Evolutionary conservation across 148 eudicot species (phyloP), one percentile per base, ranked within the genome.

Genomic region (Bassia scoparia): DNA sequence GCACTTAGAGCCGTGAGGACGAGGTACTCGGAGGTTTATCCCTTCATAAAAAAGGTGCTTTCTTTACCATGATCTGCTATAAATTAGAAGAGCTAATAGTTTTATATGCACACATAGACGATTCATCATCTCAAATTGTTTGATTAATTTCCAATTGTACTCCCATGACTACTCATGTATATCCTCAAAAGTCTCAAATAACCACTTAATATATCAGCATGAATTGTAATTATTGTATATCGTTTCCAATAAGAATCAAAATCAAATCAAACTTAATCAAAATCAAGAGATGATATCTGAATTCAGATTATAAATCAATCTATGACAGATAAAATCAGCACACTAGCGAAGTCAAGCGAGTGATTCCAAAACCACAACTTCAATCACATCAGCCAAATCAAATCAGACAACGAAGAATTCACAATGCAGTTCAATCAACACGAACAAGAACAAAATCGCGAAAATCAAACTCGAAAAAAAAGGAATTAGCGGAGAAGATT

Each of bases 381-480:
- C 20, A 27, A 44, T 21, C 17, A 43, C 18, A 31, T 23, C 53
- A 73, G 49, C 18, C 35, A 11, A 31, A 75, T 10, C 27, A 41
- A 71, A 71, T 56, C 74, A 71, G 35, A 0, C 61, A 33, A 67
- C 54, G n/a, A 54, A 27, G n/a, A 54, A 27, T 17, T 18, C 55
- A 29, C 27, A 55, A 68, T 26, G 34, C 20, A 64, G 5, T 50
- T 8, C 63, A 69, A 37, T 30, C 1, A 21, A 23, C 68, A 29
- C 29, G 18, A 1, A 10, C 38, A 4, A 24, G 33, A 58, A 48
- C 53, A 3, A 1, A 33, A 62, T 24, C 26, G 26, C 61, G 11
- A 41, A 30, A 5, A 3, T 11, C n/a, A 29, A 56, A 38, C 17
- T 8, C 55, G 38, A 16, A 0, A 3, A 12, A 9, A 5, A 63